These are phyloP conservation scores for Mycocentrospora acerina DNA, from an alignment of 2,329 filamentous ascomycete genomes.

Conservation along the genomic window DNA sequence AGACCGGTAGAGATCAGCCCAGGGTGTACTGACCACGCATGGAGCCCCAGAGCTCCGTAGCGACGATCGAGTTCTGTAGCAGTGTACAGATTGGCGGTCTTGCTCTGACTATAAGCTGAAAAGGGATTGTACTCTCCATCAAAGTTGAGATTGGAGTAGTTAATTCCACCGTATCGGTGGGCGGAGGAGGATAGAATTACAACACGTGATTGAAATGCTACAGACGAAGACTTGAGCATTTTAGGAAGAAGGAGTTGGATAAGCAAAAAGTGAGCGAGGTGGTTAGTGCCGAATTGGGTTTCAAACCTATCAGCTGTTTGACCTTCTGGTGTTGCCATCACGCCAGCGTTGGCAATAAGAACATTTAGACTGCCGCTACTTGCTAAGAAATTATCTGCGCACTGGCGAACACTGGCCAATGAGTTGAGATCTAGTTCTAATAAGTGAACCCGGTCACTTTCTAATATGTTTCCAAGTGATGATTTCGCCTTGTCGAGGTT, in stretches of 20 bases:
- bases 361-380: conserved; percentile 18
- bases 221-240: conserved; percentile 44
- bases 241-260: conserved; percentile 52
- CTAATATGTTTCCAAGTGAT: conserved; percentile 9
- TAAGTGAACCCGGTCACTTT: neutral
- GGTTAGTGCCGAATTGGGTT: conserved; percentile 55
- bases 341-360: conserved; percentile 21
- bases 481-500: conserved; percentile 45
- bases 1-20: conserved; percentile 1
- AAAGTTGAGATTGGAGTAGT: conserved; percentile 47
- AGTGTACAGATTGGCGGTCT: conserved; percentile 55
- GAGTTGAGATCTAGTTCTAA: conserved; percentile 25
- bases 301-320: conserved; percentile 46
- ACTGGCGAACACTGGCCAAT: conserved; percentile 19
- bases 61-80: conserved; percentile 54
- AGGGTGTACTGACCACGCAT: conserved; percentile 23
- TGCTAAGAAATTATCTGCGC: conserved; percentile 22
- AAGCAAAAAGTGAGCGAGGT: conserved; percentile 57
- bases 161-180: conserved; percentile 39
- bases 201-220: conserved; percentile 47
- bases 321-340: conserved; percentile 26
- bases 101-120: conserved; percentile 51
- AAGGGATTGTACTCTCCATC: conserved; percentile 30
- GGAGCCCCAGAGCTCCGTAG: conserved; percentile 47
- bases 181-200: conserved; percentile 49